Percentiles rank a stretch among this genome's conserved stretches.
These are phyloP conservation scores for Ambrosiella xylebori DNA, from an alignment of 2,329 filamentous ascomycete species.

Conservation along the genomic window DNA sequence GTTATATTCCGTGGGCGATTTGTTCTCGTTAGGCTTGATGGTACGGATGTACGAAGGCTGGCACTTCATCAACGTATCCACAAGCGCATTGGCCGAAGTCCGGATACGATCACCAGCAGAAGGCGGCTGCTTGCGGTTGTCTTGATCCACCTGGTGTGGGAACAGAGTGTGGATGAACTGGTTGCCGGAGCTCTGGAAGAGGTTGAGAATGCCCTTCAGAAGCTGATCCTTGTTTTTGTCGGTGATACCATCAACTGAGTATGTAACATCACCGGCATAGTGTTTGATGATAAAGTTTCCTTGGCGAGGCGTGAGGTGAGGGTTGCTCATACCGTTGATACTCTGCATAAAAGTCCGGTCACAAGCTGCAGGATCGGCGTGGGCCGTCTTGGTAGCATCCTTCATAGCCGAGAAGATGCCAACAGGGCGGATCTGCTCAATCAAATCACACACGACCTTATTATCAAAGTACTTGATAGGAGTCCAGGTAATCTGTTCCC, in stretches of 20 bases:
- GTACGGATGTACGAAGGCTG: constrained; percentile 96
- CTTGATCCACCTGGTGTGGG: constrained; percentile 82
- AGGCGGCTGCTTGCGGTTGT: constrained; percentile 85
- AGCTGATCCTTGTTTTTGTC: constrained; percentile 99
- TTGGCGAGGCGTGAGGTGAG: constrained; percentile 80
- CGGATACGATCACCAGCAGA: constrained; percentile 96
- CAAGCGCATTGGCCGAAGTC: constrained; percentile 80
- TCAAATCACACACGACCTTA: constrained; percentile 94
- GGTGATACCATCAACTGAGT: constrained; percentile 89
- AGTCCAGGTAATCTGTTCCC: constrained; percentile 95
- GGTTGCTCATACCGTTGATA: constrained; percentile 77
- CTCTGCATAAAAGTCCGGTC: constrained; percentile 92
- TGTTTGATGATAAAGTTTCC: constrained; percentile 98
- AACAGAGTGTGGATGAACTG: constrained; percentile 76
- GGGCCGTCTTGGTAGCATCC: constrained; percentile 94
- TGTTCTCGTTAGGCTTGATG: constrained; percentile 99
- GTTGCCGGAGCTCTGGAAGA: constrained; percentile 73
- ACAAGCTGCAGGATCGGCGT: constrained; percentile 83
- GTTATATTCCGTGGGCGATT: constrained; percentile 87
- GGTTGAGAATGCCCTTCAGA: constrained; percentile 77
- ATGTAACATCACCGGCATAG: constrained; percentile 91
- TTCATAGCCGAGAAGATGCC: constrained; percentile 93
- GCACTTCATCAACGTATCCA: constrained; percentile 91
- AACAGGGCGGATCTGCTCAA: constrained; percentile 76
- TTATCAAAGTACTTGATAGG: constrained; percentile 99